phyloP scores from a whole-genome alignment of 306 rosid genomes.

The Quercus wislizeni region DNA sequence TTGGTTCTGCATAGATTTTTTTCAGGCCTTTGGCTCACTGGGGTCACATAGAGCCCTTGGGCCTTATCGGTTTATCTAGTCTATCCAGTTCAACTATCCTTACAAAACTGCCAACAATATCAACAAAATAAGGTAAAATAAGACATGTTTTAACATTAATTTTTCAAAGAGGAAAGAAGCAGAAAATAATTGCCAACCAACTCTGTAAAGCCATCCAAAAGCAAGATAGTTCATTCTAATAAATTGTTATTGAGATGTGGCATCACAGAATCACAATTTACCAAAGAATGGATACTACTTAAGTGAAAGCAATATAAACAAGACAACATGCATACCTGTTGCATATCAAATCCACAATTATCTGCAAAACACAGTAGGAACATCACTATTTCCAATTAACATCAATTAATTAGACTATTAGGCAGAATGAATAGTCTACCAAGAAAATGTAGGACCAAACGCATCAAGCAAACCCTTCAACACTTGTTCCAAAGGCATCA shows the following conservation, averaged over 20 bases:
- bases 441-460: constrained; percentile 67
- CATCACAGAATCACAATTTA: not conserved
- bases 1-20: not conserved
- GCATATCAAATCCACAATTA: constrained; percentile 68
- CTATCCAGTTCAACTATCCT: not conserved
- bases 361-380: constrained; percentile 47
- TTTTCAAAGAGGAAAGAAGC: not conserved
- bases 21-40: not conserved
- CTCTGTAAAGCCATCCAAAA: not conserved
- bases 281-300: not conserved
- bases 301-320: constrained; percentile 11
- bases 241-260: not conserved
- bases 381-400: not conserved
- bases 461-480: constrained; percentile 62
- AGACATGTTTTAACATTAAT: not conserved
- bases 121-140: not conserved
- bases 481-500: constrained; percentile 48
- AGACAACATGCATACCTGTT: constrained; percentile 49
- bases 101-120: constrained; percentile 19
- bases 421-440: constrained; percentile 37
- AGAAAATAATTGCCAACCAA: not conserved
- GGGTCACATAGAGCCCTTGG: not conserved
- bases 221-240: not conserved
- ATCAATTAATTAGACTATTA: constrained; percentile 24
- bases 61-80: not conserved